A percentile compares a stretch with the other conserved stretches of the same genome.
Conservation (phyloP, 768 basidiomycete genomes). For the Sarcomyxa edulis region DNA sequence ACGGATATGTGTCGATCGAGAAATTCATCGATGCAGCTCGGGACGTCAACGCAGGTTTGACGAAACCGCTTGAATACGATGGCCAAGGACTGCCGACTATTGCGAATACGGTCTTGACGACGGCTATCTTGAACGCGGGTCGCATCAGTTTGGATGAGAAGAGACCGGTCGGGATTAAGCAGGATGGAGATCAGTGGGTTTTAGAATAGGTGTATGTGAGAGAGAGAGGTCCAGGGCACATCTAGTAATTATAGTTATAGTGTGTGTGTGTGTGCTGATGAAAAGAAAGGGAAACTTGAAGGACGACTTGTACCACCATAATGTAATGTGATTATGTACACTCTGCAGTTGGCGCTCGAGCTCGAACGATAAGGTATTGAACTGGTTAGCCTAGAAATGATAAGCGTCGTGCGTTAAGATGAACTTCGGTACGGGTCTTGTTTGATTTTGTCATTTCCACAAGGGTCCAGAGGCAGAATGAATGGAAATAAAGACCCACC, state of each 20-base stretch:
- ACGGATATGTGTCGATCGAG: constrained; percentile 88
- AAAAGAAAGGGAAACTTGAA: neutral
- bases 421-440: no score
- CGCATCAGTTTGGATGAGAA: constrained; percentile 89
- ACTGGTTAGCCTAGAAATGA: no score
- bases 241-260: no score
- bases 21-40: constrained; percentile 86
- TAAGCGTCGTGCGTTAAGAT: no score
- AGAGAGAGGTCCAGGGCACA: no score
- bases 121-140: constrained; percentile 87
- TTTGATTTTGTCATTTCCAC: no score
- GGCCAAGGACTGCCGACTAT: constrained; percentile 81
- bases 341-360: no score
- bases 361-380: no score
- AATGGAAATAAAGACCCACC: no score
- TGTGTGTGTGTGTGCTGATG: no score
- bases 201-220: constrained; percentile 44
- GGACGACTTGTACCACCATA: neutral
- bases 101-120: constrained; percentile 80
- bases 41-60: constrained; percentile 66
- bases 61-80: constrained; percentile 72
- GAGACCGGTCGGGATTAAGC: constrained; percentile 73
- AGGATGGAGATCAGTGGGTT: constrained; percentile 58
- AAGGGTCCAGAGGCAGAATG: no score
- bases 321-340: constrained; percentile 1